Evolutionary conservation across 768 basidiomycete genomes (phyloP), one percentile per base, ranked within the genome.

Genomic region (Exsudoporus frostii): DNA sequence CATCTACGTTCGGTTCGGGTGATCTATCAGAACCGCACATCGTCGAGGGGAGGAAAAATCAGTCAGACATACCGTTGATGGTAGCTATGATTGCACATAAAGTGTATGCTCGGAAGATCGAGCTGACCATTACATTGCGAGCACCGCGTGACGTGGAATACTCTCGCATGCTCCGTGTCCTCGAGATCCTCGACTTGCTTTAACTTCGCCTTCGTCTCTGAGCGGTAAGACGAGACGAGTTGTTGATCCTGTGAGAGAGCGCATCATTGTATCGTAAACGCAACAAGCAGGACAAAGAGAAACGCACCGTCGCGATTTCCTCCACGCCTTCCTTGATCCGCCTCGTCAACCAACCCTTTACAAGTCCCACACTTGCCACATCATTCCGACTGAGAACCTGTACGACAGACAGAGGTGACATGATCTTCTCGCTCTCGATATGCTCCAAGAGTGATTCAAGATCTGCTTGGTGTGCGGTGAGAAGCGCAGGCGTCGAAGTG

Each of bases 41-140:
- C 33, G 13, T 49, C n/a, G n/a, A 27, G 30, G 41, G n/a, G 15
- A 20, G 7, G n/a, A 22, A 50, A 10, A 7, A 7, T 4, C 22
- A 10, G 17, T 15, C 14, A 24, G 45, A 42, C 45, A 2, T 25
- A 58, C 92, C 94, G 79, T 66, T 96, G 92, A 67, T 99, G 97
- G 74, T 92, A 98, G 55, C 91, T 93, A 67, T 98, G 97, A 63
- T 88, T 86, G 71, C 96, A 99, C 96, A 98, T 97, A 65, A 98
- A 98, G 70, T 98, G 95, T 7, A 98, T 79, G 58, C 84, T 88
- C 0, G 97, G 96, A 10, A 98, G 81, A 67, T 98, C 95, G 54
- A 98, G 82, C 61, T 90, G 91, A 1, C 87, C 91, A 15, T 85
- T 80, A 68, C 97, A 98, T 5, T 86, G 80, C 20, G 95, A 87